Conservation (phyloP, 164 flowering plant species). For the Magnolia changhungtana region DNA sequence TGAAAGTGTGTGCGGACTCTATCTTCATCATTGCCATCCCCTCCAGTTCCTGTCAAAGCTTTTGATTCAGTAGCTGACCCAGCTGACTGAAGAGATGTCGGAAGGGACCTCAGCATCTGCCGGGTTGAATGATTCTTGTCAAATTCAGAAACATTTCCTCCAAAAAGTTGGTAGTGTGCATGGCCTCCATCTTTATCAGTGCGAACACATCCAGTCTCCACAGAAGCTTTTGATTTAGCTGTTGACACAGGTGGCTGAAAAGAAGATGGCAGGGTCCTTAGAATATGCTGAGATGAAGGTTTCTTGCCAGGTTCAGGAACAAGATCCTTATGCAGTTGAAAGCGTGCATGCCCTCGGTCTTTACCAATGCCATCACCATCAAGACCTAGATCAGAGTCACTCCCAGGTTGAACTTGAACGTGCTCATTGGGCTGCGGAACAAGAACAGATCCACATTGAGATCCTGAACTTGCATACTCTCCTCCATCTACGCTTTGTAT, state of each 20-base stretch:
- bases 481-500: background rate
- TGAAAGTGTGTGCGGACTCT: background rate
- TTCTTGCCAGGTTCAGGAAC: background rate
- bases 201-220: background rate
- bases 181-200: background rate
- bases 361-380: background rate
- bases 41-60: conserved; percentile 14
- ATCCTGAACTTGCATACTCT: background rate
- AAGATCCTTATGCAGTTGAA: background rate
- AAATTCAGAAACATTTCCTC: background rate
- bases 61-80: conserved; percentile 18
- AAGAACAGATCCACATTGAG: background rate
- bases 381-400: background rate
- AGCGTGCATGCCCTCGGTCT: background rate
- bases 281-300: background rate
- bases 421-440: no score
- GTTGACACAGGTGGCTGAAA: background rate
- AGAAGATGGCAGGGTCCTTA: background rate
- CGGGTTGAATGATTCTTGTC: conserved; percentile 22
- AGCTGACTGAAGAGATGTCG: conserved; percentile 39
- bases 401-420: background rate
- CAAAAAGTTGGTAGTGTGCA: conserved; percentile 4
- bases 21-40: conserved; percentile 18
- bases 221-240: background rate
- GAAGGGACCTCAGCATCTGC: conserved; percentile 40